Evolutionary conservation across 2,329 filamentous ascomycete species (phyloP), one percentile per base, ranked within the genome.

Genomic region (Epichloe hybrida): DNA sequence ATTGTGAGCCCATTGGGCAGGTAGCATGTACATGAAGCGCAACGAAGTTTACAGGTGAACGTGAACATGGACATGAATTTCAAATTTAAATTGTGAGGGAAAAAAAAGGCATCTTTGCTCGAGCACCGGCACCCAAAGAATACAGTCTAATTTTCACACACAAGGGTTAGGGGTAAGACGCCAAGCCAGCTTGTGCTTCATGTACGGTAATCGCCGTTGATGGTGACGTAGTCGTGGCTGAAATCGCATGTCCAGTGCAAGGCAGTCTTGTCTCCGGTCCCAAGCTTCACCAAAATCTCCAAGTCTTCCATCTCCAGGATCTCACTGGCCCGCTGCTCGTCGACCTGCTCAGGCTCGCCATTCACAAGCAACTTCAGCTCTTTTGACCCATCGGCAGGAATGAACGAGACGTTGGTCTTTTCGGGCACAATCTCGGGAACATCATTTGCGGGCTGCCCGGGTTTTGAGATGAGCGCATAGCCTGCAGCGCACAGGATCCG

Each of bases 401-500:
- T 69, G 63, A 93, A 91, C 6, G 84, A 87, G 23, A 93, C 87
- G 58, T 75, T 88, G 1, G 86, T 91, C 62, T 77, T 77, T 56
- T 83, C 77, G 1, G 85, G 84, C 0, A 78, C 69, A 49, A 93
- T 78, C 44, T 80, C 79, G 1, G 74, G 71, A 1, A 84, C 80
- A 1, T 83, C 79, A 52, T 74, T 77, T 39, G 71, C 65, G n/a
- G 72, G 68, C 58, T 73, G 66, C 2, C 76, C 78, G 0, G 77
- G 79, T 57, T 79, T 77, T 2, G 75, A 77, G 54, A 83, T 74
- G 45, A 81, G 69, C 13, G 80, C 74, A 64, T 97, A 97, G 3
- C 93, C 93, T 4, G 90, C 89, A 1, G 93, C 91, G 66, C 93
- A 97, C 31, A 97, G 77, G 55, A 98, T 95, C 50, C 93, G 88